phyloP scores from a whole-genome alignment of 1,284 basidiomycete species.

The Trichosporon ovoides region DNA sequence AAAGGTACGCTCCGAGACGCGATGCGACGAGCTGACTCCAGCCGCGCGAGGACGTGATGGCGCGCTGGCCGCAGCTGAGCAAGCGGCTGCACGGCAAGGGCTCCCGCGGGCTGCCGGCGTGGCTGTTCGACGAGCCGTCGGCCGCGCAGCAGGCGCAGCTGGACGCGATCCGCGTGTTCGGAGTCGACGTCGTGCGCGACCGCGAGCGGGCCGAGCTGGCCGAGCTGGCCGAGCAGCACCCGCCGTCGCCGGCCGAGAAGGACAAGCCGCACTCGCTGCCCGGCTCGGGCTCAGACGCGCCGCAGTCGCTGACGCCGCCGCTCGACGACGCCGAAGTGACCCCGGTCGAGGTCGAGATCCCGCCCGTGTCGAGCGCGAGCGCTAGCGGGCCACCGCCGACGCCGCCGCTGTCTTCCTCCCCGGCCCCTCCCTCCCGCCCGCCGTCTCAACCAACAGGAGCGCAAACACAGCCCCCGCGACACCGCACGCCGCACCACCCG shows the following conservation, averaged over 20 bases:
- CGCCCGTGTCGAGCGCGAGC: neutral
- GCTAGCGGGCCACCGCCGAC: neutral
- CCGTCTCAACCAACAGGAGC: neutral
- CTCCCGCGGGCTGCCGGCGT: constrained; percentile 25
- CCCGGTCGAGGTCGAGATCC: neutral
- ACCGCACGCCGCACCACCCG: neutral
- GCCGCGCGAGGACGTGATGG: neutral
- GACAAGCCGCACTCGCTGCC: neutral
- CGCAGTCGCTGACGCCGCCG: neutral
- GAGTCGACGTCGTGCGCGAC: constrained; percentile 20
- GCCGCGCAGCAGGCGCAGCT: constrained; percentile 18
- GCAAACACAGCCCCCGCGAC: neutral
- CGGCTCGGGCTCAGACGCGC: neutral
- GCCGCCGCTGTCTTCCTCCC: neutral
- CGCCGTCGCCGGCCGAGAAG: neutral
- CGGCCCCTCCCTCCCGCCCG: neutral
- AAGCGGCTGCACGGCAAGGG: neutral
- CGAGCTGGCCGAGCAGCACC: neutral
- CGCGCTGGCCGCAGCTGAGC: neutral
- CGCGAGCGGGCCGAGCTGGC: neutral
- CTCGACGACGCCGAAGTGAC: neutral
- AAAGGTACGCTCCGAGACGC: neutral
- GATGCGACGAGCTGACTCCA: neutral
- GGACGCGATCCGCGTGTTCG: constrained; percentile 29
- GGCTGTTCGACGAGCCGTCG: constrained; percentile 27